Percentiles rank a stretch among this genome's conserved stretches.
Evolutionary conservation across 768 basidiomycete genomes (phyloP).

Genomic region (Coprinopsis cinerea): DNA sequence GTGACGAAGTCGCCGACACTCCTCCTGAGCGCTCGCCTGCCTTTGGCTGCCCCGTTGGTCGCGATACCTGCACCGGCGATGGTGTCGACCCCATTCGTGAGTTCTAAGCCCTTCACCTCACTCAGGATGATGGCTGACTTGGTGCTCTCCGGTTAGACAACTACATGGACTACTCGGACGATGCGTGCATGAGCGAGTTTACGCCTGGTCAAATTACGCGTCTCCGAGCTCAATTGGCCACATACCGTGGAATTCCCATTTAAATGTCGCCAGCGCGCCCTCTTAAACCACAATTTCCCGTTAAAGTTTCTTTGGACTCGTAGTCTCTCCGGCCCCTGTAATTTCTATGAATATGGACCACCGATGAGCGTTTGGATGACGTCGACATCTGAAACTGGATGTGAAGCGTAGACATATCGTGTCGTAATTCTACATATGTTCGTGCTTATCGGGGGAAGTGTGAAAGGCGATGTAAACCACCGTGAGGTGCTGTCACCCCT

Average conservation of each 20-base stretch:
- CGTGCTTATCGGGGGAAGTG: no score
- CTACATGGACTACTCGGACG: conserved; percentile 29
- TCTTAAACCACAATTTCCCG: no score
- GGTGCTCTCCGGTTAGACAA: conserved; percentile 20
- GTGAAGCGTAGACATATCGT: no score
- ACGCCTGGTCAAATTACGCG: conserved; percentile 22
- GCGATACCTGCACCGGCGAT: conserved; percentile 30
- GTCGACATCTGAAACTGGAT: no score
- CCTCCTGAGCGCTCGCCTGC: conserved; percentile 40
- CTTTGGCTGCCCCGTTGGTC: conserved; percentile 33
- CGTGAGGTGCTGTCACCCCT: no score
- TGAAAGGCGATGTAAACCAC: no score
- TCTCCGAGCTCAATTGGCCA: conserved; percentile 7
- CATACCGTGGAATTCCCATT: conserved; percentile 5
- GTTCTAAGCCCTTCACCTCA: conserved; percentile 11
- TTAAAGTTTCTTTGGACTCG: no score
- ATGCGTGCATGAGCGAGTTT: conserved; percentile 25
- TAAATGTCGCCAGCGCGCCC: no score
- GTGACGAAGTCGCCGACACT: conserved; percentile 41
- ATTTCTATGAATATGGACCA: no score
- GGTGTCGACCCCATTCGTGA: conserved; percentile 42
- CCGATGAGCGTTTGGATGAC: no score
- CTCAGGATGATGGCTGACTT: background rate
- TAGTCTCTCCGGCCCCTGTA: no score
- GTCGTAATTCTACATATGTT: no score